Evolutionary conservation across 1,284 basidiomycete genomes (phyloP).

Genomic region (Trametes hirsuta): DNA sequence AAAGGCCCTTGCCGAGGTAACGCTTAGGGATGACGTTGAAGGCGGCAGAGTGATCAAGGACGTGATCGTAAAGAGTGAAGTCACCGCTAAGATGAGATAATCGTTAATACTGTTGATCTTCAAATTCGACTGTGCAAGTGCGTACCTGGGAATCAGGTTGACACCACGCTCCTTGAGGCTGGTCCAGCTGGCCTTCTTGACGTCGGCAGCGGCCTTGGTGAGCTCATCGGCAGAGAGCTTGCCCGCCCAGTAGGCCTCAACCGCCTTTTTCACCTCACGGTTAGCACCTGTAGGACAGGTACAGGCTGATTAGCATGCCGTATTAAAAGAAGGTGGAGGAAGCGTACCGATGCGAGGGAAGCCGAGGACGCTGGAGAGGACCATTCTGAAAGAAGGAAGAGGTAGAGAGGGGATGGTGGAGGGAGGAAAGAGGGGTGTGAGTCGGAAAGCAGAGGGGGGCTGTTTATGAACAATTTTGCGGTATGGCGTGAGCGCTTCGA

Average conservation of each 20-base stretch:
- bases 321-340: slow-evolving; percentile 11
- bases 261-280: slow-evolving; percentile 99
- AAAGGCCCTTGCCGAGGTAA: slow-evolving; percentile 88
- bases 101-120: slow-evolving; percentile 5
- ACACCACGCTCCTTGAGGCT: slow-evolving; percentile 89
- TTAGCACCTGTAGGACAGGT: slow-evolving; percentile 65
- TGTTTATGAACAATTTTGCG: slow-evolving; percentile 23
- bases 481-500: slow-evolving; percentile 27
- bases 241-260: slow-evolving; percentile 97
- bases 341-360: slow-evolving; percentile 93
- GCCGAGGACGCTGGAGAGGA: slow-evolving; percentile 88
- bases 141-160: slow-evolving; percentile 90
- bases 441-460: slow-evolving; percentile 15
- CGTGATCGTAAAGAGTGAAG: slow-evolving; percentile 98
- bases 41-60: slow-evolving; percentile 95
- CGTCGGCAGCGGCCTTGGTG: slow-evolving; percentile 85
- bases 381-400: slow-evolving; percentile 51
- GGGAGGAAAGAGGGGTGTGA: slow-evolving; percentile 26
- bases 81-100: slow-evolving; percentile 71
- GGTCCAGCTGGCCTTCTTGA: slow-evolving; percentile 92
- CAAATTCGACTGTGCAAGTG: slow-evolving; percentile 19
- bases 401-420: slow-evolving; percentile 31
- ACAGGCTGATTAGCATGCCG: not conserved
- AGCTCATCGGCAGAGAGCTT: slow-evolving; percentile 92
- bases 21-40: slow-evolving; percentile 98